Evolutionary conservation across 2,329 filamentous ascomycete genomes (phyloP), one percentile per base, ranked within the genome.

Genomic region (Colletotrichum tanaceti): DNA sequence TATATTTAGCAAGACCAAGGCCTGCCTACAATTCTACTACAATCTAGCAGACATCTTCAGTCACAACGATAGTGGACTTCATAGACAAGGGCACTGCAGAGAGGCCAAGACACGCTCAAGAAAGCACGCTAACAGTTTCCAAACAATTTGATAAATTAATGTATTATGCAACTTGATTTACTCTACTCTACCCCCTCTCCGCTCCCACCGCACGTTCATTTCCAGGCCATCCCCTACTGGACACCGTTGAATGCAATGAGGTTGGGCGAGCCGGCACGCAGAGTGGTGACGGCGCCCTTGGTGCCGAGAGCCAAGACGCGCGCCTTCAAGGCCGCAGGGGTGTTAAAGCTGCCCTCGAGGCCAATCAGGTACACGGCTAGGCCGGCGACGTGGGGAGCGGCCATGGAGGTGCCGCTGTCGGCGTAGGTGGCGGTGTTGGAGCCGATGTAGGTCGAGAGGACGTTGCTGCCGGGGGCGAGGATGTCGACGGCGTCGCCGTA

Each of bases 341-440:
- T 79, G 4, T 71, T 73, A 41, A 73, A 68, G 22, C 75, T 73
- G 14, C 16, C 9, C 73, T 86, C 81, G 0, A 84, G 75, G 11
- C 74, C 78, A 63, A 85, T 73, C 24, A 90, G 75, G 74, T 89
- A 90, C 10, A 86, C n/a, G 16, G 47, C 86, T 22, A 91, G 75
- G 13, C 89, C 89, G 22, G 86, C 81, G 59, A 91, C 81, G 73
- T 90, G 87, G 0, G 88, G 88, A 4, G 83, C 80, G 1, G 88
- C 85, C 88, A 90, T 90, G 24, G 84, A 87, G 4, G 89, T 91
- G 39, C 88, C 89, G 10, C 81, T 63, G 35, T 43, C 20, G 10
- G 52, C 28, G 6, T 43, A 43, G 24, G 47, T 50, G 86, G 2
- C 86, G 75, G 52, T 50, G 9, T 57, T 32, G n/a, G 41, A 63